Evolutionary conservation across 345 rosid species (phyloP), one percentile per base, ranked within the genome.

Genomic region (Lepidium didymum): DNA sequence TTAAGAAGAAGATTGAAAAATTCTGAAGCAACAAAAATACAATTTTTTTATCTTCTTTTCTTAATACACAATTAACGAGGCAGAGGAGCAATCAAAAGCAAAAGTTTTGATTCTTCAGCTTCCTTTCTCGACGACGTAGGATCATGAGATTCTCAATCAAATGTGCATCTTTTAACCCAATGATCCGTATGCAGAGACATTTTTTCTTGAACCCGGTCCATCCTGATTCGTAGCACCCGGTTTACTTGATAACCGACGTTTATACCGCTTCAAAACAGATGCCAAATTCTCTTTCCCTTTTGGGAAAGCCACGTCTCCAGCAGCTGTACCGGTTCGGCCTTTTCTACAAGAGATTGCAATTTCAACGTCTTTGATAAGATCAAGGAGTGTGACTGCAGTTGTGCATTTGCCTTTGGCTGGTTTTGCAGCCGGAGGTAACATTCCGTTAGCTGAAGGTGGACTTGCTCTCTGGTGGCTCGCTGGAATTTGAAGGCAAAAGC

Each of bases 181-280:
- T 67, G 78, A 50, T 61, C 78, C 68, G 10, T 74, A 74, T 25
- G 12, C 55, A 42, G 35, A 50, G 13, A 58, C 13, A 61, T 67
- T 65, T 73, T 83, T 87, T 73, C 85, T 71, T n/a, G 78, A 67
- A n/a, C 82, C 78, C 1, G 78, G 69, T 38, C 77, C 77, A 46
- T 84, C 86, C 14, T 76, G 77, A 62, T 56, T 75, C 34, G 35
- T 16, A 47, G 75, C 78, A 2, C 38, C 45, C 1, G 79, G 81
- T 62, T 82, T 91, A 82, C 53, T 83, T 29, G 96, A 74, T 68
- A 95, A 77, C 23, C 98, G 72, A 14, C 99, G 92, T 59, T 85
- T 95, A 83, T 95, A 95, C 46, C 99, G 91, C 63, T 95, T 95
- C 44, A 95, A 88, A 31, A 95, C 99, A 6, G 99, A 91, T n/a